phyloP scores from a whole-genome alignment of 345 rosid genomes.

The Eucalyptus fibrosa region DNA sequence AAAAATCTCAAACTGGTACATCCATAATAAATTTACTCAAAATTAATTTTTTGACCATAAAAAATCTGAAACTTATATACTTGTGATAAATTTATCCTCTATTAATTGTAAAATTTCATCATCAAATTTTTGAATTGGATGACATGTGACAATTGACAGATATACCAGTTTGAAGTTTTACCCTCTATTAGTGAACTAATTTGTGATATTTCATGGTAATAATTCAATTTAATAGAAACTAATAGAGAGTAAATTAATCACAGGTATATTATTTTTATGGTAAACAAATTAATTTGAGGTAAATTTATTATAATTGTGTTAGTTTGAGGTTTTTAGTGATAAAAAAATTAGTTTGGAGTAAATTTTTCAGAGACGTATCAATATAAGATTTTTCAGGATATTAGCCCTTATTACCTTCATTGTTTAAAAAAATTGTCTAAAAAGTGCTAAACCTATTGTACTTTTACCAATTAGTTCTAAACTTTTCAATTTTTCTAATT shows the following conservation, averaged over 20 bases:
- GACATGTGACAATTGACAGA: fast-evolving
- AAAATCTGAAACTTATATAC: too few species aligned
- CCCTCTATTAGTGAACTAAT: not conserved
- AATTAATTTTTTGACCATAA: too few species aligned
- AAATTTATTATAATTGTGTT: too few species aligned
- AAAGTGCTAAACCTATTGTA: too few species aligned
- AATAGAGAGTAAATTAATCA: too few species aligned
- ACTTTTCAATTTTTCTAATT: too few species aligned
- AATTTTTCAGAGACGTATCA: fast-evolving
- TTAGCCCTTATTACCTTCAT: not conserved
- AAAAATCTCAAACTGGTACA: not conserved
- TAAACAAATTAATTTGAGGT: not conserved
- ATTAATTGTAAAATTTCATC: not conserved
- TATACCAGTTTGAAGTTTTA: too few species aligned
- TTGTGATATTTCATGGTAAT: not conserved
- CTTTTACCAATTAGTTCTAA: not conserved
- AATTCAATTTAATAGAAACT: not conserved
- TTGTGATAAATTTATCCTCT: too few species aligned
- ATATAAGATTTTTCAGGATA: not conserved
- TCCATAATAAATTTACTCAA: too few species aligned
- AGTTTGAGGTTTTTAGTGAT: not conserved
- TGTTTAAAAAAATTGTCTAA: not conserved
- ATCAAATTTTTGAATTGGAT: not conserved
- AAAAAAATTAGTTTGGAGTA: too few species aligned
- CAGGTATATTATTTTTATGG: not conserved